Evolutionary conservation across 164 flowering plant genomes (phyloP).

Genomic region (Sedum album): DNA sequence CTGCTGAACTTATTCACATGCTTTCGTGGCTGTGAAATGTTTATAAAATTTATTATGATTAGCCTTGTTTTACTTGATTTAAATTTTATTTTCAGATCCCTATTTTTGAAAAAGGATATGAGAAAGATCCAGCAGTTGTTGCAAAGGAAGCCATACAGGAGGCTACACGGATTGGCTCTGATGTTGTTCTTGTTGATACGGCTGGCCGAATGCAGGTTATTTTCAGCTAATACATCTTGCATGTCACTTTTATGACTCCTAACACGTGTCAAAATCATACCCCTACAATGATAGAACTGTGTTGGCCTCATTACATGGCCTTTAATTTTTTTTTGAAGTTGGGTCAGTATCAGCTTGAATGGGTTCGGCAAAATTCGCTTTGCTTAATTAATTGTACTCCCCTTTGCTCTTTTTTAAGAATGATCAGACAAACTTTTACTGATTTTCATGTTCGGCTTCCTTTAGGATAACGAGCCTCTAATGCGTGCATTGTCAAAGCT

Average conservation of each 20-base stretch:
- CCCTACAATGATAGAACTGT: not conserved
- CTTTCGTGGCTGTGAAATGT: no score
- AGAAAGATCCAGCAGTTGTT: slow-evolving; percentile 93
- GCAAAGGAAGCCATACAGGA: slow-evolving; percentile 98
- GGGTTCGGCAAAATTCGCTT: no score
- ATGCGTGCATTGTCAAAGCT: slow-evolving; percentile 98
- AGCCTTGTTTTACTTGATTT: no score
- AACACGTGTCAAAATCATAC: not conserved
- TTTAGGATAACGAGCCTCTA: slow-evolving; percentile 91
- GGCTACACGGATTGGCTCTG: slow-evolving; percentile 76
- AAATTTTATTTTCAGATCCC: slow-evolving; percentile 48
- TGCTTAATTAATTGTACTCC: not conserved
- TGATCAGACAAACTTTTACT: not conserved
- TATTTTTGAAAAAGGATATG: slow-evolving; percentile 96
- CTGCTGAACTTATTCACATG: no score
- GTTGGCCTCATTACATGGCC: not conserved
- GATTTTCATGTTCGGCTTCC: not conserved
- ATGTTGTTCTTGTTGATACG: slow-evolving; percentile 97
- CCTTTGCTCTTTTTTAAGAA: not conserved
- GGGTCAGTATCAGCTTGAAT: no score
- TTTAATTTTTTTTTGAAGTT: not conserved
- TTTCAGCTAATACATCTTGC: not conserved
- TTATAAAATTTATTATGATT: no score
- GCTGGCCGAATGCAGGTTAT: slow-evolving; percentile 98
- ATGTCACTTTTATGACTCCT: not conserved